phyloP scores from a whole-genome alignment of 768 basidiomycete species.

The Mycena filopes region DNA sequence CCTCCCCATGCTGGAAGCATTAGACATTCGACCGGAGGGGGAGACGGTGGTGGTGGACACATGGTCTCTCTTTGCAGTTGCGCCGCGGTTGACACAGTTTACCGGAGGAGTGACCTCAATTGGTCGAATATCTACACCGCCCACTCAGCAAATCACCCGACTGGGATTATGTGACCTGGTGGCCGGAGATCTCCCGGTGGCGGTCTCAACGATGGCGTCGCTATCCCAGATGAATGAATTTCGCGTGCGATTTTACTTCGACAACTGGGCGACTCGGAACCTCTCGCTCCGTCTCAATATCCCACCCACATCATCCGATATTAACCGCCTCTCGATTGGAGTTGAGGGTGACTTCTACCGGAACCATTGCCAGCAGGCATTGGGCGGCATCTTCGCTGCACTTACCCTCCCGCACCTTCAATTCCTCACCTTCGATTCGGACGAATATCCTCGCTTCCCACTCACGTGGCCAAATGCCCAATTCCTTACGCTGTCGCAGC shows the following conservation, averaged over 20 bases:
- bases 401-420: conserved; percentile 2
- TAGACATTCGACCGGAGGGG: neutral
- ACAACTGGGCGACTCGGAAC: neutral
- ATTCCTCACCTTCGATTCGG: neutral
- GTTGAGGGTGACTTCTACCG: neutral
- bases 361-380: conserved; percentile 8
- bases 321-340: conserved; percentile 2
- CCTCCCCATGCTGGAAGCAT: conserved; percentile 1
- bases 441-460: conserved; percentile 8
- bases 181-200: neutral
- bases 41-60: neutral
- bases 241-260: conserved; percentile 3
- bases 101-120: neutral
- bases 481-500: neutral
- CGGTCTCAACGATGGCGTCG: neutral
- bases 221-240: neutral
- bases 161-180: neutral
- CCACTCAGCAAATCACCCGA: neutral
- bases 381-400: neutral
- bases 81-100: neutral
- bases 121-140: neutral
- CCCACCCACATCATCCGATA: neutral
- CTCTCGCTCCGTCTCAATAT: neutral
- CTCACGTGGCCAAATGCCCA: neutral
- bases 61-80: neutral